A percentile compares a stretch with the other conserved stretches of the same genome.
Evolutionary conservation across 192 early-diverging fungal genomes (phyloP).

Genomic region (Backusella macrospora): DNA sequence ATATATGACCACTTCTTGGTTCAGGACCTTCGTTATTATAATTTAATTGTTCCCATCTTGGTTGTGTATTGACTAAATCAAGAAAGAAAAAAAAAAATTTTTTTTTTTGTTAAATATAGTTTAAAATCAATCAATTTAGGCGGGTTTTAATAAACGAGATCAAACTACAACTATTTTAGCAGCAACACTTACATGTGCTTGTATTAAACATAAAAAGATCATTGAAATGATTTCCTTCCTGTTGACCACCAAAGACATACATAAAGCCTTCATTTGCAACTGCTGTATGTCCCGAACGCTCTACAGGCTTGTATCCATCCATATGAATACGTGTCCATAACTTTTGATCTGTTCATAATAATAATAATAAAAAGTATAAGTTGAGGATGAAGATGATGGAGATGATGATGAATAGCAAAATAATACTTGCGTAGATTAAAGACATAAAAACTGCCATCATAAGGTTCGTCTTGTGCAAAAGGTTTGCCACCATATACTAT

Average conservation of each 20-base stretch:
- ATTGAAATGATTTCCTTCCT: constrained; percentile 45
- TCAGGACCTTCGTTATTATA: constrained; percentile 35
- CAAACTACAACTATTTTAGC: not conserved
- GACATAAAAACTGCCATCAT: constrained; percentile 43
- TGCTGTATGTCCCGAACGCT: constrained; percentile 53
- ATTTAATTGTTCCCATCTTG: constrained; percentile 31
- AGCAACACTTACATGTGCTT: constrained; percentile 45
- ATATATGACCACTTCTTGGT: constrained; percentile 33
- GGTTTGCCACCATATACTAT: constrained; percentile 48
- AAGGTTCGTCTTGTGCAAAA: constrained; percentile 30
- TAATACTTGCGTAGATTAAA: constrained; percentile 43
- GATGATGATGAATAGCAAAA: not conserved
- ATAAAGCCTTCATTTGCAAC: constrained; percentile 47
- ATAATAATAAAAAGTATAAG: not conserved
- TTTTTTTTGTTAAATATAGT: no score
- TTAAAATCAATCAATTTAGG: no score
- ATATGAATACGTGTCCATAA: constrained; percentile 48
- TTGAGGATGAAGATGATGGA: not conserved
- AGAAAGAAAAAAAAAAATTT: no score
- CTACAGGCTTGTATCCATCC: constrained; percentile 41
- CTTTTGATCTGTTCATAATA: constrained; percentile 10
- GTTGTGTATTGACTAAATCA: constrained; percentile 7
- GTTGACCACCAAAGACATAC: constrained; percentile 56
- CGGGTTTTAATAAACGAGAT: no score
- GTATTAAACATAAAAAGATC: constrained; percentile 54